phyloP scores from a whole-genome alignment of 1,284 basidiomycete genomes.

The Cryptococcus sp. region DNA sequence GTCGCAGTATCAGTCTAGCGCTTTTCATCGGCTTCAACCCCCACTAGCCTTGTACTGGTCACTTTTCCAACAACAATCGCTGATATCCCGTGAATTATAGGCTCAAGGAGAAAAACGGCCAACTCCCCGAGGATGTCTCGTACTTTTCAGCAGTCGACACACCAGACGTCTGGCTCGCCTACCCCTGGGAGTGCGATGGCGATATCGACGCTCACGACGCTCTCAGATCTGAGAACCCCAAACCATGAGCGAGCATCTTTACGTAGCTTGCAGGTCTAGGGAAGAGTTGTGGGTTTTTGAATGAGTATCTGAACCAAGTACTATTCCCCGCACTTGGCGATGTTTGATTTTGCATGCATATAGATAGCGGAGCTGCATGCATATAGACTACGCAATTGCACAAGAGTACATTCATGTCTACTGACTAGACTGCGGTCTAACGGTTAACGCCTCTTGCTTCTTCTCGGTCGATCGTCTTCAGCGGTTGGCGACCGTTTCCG shows the following conservation, averaged over 20 bases:
- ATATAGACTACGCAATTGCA: no score
- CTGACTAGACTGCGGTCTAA: no score
- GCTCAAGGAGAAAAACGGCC: conserved; percentile 75
- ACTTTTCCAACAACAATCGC: not conserved
- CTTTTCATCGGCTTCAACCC: not conserved
- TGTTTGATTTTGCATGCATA: no score
- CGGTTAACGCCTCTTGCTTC: conserved; percentile 11
- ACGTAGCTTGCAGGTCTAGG: not conserved
- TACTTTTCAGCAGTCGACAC: conserved; percentile 54
- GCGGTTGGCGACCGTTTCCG: conserved; percentile 19
- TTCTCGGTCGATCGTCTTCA: conserved; percentile 12
- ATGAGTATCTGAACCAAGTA: no score
- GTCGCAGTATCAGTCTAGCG: conserved; percentile 14
- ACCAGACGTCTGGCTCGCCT: conserved; percentile 53
- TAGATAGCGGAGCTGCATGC: no score
- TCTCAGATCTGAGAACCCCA: conserved; percentile 38
- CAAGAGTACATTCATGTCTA: no score
- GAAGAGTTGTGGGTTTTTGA: no score
- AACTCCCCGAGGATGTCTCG: conserved; percentile 60
- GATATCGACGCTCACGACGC: conserved; percentile 50
- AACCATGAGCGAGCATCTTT: not conserved
- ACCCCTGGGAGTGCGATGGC: conserved; percentile 52
- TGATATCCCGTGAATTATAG: conserved; percentile 20
- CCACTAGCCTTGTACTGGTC: not conserved
- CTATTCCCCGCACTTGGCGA: no score